Evolutionary conservation across 495 filamentous ascomycete genomes (phyloP).

Genomic region (Neurospora intermedia): DNA sequence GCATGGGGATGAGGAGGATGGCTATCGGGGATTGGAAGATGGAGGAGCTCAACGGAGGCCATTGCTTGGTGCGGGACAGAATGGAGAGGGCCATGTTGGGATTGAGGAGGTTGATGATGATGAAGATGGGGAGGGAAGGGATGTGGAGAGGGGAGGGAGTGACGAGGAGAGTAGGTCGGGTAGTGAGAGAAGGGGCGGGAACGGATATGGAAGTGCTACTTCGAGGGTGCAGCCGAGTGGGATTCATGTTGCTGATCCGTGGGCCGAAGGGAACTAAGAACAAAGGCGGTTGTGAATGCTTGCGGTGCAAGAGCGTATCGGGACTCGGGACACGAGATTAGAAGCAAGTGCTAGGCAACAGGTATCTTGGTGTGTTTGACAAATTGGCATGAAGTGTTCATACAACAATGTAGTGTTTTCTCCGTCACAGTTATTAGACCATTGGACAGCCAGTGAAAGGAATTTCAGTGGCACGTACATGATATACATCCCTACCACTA

Average conservation of each 20-base stretch:
- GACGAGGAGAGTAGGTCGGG: background rate
- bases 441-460: background rate
- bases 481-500: no score
- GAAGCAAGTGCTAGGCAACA: background rate
- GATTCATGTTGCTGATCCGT: background rate
- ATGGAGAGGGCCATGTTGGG: background rate
- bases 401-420: background rate
- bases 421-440: no score
- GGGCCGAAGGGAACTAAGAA: background rate
- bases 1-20: background rate
- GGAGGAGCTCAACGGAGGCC: background rate
- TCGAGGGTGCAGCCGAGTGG: background rate
- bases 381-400: background rate
- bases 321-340: background rate
- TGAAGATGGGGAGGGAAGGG: background rate
- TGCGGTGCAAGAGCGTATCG: background rate
- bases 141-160: background rate
- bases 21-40: background rate
- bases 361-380: background rate
- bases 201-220: background rate
- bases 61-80: background rate
- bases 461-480: background rate
- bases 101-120: background rate
- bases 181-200: background rate
- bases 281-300: background rate